A percentile compares a stretch with the other conserved stretches of the same genome.
These are phyloP conservation scores for Venustampulla echinocandica DNA, from an alignment of 495 filamentous ascomycete species.

Conservation along the genomic window DNA sequence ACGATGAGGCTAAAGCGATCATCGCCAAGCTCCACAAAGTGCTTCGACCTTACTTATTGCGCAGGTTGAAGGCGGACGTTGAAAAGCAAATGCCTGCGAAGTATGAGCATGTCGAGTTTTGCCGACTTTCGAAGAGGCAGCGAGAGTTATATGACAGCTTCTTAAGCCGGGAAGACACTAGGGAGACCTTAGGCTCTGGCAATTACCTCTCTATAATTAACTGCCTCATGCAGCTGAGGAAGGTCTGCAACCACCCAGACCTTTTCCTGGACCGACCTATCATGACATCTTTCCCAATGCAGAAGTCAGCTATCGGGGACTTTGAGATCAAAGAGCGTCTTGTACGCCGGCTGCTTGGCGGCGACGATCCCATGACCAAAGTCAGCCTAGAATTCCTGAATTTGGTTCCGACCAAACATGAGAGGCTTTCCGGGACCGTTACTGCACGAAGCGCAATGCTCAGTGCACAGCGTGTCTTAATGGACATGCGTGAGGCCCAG, in stretches of 20 bases:
- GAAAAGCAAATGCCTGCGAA: conserved; percentile 99
- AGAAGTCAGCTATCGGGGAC: conserved; percentile 66
- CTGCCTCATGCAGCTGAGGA: conserved; percentile 94
- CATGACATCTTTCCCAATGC: conserved; percentile 92
- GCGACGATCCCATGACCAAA: conserved; percentile 52
- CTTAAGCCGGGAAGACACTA: conserved; percentile 85
- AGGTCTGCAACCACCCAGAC: conserved; percentile 98
- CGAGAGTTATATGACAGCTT: conserved; percentile 95
- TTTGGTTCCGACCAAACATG: conserved; percentile 64
- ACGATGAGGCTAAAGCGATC: conserved; percentile 79
- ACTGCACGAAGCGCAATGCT: conserved; percentile 54
- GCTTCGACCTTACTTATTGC: conserved; percentile 83
- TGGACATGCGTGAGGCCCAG: conserved; percentile 54
- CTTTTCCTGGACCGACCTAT: conserved; percentile 97
- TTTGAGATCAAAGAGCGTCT: conserved; percentile 70
- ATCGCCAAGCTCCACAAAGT: conserved; percentile 90
- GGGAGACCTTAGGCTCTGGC: conserved; percentile 80
- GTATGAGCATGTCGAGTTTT: conserved; percentile 94
- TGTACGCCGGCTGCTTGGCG: conserved; percentile 57
- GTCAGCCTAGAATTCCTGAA: conserved; percentile 75
- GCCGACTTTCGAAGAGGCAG: conserved; percentile 87
- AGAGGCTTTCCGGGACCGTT: conserved; percentile 52
- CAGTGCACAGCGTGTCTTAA: conserved; percentile 53
- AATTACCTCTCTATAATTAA: conserved; percentile 98
- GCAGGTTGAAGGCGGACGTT: conserved; percentile 91